Evolutionary conservation across 163 green algal genomes (phyloP), one percentile per base, ranked within the genome.

Genomic region (Scenedesmus sp.): DNA sequence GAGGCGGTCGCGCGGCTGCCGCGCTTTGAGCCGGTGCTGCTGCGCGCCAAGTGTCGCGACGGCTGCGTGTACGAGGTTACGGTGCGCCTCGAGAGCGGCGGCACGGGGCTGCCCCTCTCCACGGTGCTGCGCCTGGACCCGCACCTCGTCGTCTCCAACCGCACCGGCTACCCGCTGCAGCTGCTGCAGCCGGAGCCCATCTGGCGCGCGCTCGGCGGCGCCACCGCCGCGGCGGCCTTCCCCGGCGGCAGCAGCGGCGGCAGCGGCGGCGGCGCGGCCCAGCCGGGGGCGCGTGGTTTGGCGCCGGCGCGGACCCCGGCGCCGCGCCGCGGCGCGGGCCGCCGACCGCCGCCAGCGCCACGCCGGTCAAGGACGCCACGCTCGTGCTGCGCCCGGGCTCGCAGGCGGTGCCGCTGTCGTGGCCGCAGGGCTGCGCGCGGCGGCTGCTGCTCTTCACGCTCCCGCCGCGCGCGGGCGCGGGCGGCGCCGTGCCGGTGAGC

Each of bases 91-190:
- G 89, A 94, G 60, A 70, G 85, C 6, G 86, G 29, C 15, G 67
- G 57, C 56, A 83, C 72, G 54, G 82, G 67, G 7, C 34, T 80
- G 77, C 58, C 36, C 14, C 15, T 60, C 31, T 78, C 51, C 4
- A 63, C 76, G 29, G 69, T 92, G 34, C 83, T 97, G 63, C 75
- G 86, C 0, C 58, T 97, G 73, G 91, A 96, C 67, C 87, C 89
- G 0, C 85, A 94, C 60, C 44, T 93, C 24, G 75, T 95, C 45
- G 67, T 95, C 3, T 84, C 80, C 63, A 97, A 97, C 82, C 75
- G 82, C 34, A 96, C 91, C 0, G 84, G 88, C 34, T 87, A 94
- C 50, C 63, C 79, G 5, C 80, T 97, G 20, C 72, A 89, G 63
- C 80, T 96, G 57, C 66, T 93, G 72, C 92, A 95, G 72, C 87